Base-by-base conservation (phyloP, 2,329 filamentous ascomycete species). In the Fusarium sp. region DNA sequence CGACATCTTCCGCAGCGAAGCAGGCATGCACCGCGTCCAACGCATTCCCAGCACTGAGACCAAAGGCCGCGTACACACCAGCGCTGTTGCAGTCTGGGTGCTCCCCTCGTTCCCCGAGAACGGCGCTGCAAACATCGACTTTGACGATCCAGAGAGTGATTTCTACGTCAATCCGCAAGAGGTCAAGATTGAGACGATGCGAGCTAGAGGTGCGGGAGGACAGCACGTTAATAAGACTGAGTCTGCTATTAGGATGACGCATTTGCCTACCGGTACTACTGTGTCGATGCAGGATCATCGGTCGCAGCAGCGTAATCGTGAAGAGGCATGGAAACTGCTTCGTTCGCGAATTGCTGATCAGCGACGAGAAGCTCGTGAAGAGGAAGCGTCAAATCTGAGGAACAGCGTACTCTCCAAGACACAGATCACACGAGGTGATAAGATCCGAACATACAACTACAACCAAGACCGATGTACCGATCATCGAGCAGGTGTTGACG, bases 201-300 rank as follows among this genome's bases (percentile, higher is more conserved):
- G 95, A 22, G 95, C 96, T 0, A 87, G 94, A 51, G 96, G 96
- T 68, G 96, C 96, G 1, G 96, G 96, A 38, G 96, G 96, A 2
- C 96, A 99, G 85, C 96, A 99, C 83, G 96, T 99, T 80, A 99
- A 99, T 85, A 98, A 96, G 82, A 99, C 96, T 0, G 96, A 99
- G 84, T 98, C 94, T 36, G 96, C 96, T 7, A 94, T 99, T 70
- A 92, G 96, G 15, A 87, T 99, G 78, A 98, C 95, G 5, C 96
- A 99, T 84, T 83, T 93, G 12, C 96, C 96, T 5, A 97, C 95
- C 2, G 93, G 93, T 49, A 96, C 91, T 1, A 90, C 94, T 5
- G 95, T 98, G 20, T 92, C 92, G 18, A 97, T 98, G 88, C 96
- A 99, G 82, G 96, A 99, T 81, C 92, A 91, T 60, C 90, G 96